phyloP scores from a whole-genome alignment of 345 rosid species.

The Dovyalis caffra region DNA sequence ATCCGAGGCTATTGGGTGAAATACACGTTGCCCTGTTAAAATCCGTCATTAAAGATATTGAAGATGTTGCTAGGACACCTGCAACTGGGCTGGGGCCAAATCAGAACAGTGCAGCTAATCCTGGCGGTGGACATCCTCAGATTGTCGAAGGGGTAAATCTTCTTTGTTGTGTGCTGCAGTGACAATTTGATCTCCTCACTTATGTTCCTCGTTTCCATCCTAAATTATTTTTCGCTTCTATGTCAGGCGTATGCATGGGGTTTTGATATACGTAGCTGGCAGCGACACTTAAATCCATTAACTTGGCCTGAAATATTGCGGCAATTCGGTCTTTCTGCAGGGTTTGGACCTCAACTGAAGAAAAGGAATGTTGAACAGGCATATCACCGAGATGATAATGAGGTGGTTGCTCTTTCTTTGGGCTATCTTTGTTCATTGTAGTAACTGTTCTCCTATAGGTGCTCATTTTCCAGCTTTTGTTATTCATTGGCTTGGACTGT shows the following conservation, averaged over 20 bases:
- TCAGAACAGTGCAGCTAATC: conserved; percentile 62
- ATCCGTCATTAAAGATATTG: conserved; percentile 77
- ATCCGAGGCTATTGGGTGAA: conserved; percentile 78
- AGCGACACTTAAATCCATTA: conserved; percentile 59
- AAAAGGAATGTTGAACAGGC: conserved; percentile 46
- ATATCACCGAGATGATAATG: conserved; percentile 54
- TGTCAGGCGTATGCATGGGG: conserved; percentile 92
- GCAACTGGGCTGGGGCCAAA: conserved; percentile 57
- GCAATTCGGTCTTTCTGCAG: conserved; percentile 78
- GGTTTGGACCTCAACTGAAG: conserved; percentile 77
- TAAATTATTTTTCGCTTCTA: background rate
- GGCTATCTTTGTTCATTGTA: background rate
- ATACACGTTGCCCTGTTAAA: conserved; percentile 69
- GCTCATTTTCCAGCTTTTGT: background rate
- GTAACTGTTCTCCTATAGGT: conserved; percentile 8
- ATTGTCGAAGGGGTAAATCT: conserved; percentile 81
- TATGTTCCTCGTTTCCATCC: background rate
- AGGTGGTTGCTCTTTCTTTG: conserved; percentile 41
- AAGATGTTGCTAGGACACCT: conserved; percentile 67
- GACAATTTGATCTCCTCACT: background rate
- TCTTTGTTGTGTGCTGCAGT: background rate
- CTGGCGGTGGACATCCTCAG: conserved; percentile 85
- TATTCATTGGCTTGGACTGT: background rate
- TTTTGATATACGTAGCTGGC: conserved; percentile 83
- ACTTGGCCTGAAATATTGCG: conserved; percentile 95